A percentile compares a stretch with the other conserved stretches of the same genome.
Evolutionary conservation across 2,329 filamentous ascomycete genomes (phyloP).

Genomic region (Scytalidium sp.): DNA sequence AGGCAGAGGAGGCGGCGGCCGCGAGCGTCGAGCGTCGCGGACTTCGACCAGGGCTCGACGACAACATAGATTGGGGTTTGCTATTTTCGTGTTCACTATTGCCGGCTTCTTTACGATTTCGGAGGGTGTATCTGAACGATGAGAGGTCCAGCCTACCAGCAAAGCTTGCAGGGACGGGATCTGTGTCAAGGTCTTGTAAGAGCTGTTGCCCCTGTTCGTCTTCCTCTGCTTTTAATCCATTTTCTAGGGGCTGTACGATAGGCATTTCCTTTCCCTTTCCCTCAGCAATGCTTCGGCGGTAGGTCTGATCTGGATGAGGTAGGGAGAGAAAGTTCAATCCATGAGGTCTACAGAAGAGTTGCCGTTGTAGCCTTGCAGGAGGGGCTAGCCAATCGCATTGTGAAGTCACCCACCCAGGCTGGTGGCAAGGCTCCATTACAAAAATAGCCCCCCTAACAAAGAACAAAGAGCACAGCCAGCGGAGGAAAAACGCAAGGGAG

Average conservation of each 20-base stretch:
- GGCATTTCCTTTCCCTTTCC: too few species aligned
- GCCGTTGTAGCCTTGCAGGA: too few species aligned
- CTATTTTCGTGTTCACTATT: not conserved
- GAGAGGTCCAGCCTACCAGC: conserved; percentile 21
- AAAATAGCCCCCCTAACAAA: too few species aligned
- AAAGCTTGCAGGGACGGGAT: conserved; percentile 18
- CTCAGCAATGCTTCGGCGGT: too few species aligned
- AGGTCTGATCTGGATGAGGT: too few species aligned
- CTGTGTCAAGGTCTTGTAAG: not conserved
- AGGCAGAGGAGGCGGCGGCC: conserved; percentile 7
- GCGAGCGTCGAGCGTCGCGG: not conserved
- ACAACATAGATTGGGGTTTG: not conserved
- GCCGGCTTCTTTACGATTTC: not conserved
- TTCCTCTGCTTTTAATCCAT: conserved; percentile 4
- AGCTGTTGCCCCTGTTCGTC: not conserved
- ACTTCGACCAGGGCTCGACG: not conserved
- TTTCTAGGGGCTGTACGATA: not conserved
- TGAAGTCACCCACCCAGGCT: too few species aligned
- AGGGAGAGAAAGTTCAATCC: too few species aligned
- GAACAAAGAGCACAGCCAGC: too few species aligned
- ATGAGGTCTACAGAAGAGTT: too few species aligned
- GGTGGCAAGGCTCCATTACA: too few species aligned
- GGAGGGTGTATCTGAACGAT: conserved; percentile 7
- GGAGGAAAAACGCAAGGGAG: too few species aligned
- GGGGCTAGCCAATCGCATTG: too few species aligned